Evolutionary conservation across 495 filamentous ascomycete genomes (phyloP), one percentile per base, ranked within the genome.

Genomic region (Podospora didyma): DNA sequence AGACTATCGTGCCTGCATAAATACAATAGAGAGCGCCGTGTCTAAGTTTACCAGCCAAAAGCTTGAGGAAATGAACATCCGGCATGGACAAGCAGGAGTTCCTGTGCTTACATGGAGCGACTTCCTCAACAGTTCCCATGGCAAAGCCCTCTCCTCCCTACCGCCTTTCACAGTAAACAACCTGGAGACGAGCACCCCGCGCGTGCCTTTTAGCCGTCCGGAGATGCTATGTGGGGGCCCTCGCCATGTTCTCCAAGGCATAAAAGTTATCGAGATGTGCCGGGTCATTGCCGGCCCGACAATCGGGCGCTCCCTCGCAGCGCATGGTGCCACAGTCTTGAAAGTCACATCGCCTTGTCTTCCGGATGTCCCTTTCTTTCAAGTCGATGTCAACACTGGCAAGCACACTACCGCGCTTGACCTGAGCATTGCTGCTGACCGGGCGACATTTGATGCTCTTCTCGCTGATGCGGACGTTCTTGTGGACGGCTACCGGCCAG

Each of bases 341-440:
- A 89, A 89, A 64, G 78, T 91, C 58, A 89, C 87, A 16, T 86
- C 82, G 23, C 81, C 85, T 0, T 73, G 77, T 34, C 75, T 89
- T 22, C 82, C 82, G 14, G 88, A 91, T 55, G 87, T 91, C 10
- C 87, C 88, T 0, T 89, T 89, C 74, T 91, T 89, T 75, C 87
- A 89, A 66, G 84, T 91, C 10, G 87, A 90, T 60, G 85, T 85
- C 44, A 90, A 92, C 69, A 82, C 85, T 63, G 86, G 87, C 54
- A 90, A 90, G 66, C 74, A 74, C 56, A 64, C 70, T 2, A 63
- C 69, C 26, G 62, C 68, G 20, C 69, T 90, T 14, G 79, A 90
- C 57, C 75, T 90, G 20, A 82, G 82, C 54, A 73, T 67, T 63
- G 21, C 74, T 0, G 68, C 72, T 31, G 84, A 82, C 55, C 74